Percentiles rank a stretch among this genome's conserved stretches.
phyloP scores from a whole-genome alignment of 2,329 filamentous ascomycete genomes.

The Penicillium sclerotiorum region DNA sequence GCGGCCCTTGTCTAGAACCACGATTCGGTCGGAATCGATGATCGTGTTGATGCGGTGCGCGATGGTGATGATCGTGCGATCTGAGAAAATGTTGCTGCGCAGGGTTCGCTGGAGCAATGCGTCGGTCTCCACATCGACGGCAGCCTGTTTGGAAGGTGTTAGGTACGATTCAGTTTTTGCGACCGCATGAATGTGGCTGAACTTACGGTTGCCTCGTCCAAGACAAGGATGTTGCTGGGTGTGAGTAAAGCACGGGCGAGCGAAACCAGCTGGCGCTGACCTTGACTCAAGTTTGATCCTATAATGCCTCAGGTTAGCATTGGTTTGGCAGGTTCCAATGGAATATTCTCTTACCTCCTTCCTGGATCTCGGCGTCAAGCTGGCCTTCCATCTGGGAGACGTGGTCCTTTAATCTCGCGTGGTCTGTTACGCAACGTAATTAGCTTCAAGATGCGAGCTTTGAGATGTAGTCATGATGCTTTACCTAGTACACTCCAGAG shows the following conservation, averaged over 20 bases:
- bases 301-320: constrained; percentile 16
- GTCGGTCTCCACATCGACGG: constrained; percentile 71
- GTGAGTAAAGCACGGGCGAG: constrained; percentile 91
- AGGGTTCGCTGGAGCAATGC: constrained; percentile 66
- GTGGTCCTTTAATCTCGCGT: constrained; percentile 91
- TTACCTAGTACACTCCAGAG: constrained; percentile 91
- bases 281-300: constrained; percentile 94
- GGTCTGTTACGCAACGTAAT: constrained; percentile 59
- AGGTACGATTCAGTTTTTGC: constrained; percentile 17
- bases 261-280: constrained; percentile 91
- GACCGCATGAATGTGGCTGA: neutral
- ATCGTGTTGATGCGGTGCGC: constrained; percentile 99
- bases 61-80: constrained; percentile 97
- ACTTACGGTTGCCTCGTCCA: constrained; percentile 89
- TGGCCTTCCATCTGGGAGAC: constrained; percentile 83
- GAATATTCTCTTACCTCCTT: constrained; percentile 72
- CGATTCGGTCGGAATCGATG: constrained; percentile 81
- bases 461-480: constrained; percentile 41
- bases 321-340: neutral
- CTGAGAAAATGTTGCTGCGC: constrained; percentile 71
- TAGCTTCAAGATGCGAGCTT: neutral
- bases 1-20: constrained; percentile 87
- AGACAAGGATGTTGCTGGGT: constrained; percentile 92
- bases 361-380: constrained; percentile 85
- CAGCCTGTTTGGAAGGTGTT: constrained; percentile 50